Evolutionary conservation across 2,329 filamentous ascomycete species (phyloP).

Genomic region (Alternaria longipes): DNA sequence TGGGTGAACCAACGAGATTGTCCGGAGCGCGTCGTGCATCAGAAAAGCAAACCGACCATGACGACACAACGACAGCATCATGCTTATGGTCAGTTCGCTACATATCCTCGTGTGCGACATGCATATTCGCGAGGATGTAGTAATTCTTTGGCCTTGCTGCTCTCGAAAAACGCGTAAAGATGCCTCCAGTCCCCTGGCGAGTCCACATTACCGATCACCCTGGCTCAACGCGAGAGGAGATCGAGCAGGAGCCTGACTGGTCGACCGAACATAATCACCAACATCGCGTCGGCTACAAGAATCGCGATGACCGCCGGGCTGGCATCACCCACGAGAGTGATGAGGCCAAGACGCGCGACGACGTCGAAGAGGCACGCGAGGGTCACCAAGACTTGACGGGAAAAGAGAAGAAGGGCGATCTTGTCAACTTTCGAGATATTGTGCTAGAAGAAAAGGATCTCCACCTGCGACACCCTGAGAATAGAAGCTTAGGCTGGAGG

Average conservation of each 20-base stretch:
- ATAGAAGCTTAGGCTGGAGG: conserved; percentile 48
- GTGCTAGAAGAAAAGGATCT: conserved; percentile 50
- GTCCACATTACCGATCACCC: conserved; percentile 47
- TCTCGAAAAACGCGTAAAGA: conserved; percentile 5
- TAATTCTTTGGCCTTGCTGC: neutral
- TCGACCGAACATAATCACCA: conserved; percentile 38
- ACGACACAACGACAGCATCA: neutral
- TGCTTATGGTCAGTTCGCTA: neutral
- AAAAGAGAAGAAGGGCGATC: conserved; percentile 38
- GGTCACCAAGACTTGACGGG: conserved; percentile 35
- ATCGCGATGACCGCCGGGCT: conserved; percentile 49
- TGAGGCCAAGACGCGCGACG: conserved; percentile 31
- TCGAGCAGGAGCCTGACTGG: conserved; percentile 58
- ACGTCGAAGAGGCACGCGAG: conserved; percentile 37
- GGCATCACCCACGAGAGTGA: conserved; percentile 40
- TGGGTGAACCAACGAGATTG: neutral
- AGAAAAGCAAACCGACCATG: neutral
- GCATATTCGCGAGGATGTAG: neutral
- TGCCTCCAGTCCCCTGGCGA: conserved; percentile 43
- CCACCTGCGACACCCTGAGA: conserved; percentile 55
- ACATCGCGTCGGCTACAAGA: conserved; percentile 54
- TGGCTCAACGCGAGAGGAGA: conserved; percentile 53
- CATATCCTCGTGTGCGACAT: neutral
- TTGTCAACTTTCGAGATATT: conserved; percentile 54
- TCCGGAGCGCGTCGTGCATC: neutral